Evolutionary conservation across 2,329 filamentous ascomycete genomes (phyloP).

Genomic region (Trichoderma atrobrunneum): DNA sequence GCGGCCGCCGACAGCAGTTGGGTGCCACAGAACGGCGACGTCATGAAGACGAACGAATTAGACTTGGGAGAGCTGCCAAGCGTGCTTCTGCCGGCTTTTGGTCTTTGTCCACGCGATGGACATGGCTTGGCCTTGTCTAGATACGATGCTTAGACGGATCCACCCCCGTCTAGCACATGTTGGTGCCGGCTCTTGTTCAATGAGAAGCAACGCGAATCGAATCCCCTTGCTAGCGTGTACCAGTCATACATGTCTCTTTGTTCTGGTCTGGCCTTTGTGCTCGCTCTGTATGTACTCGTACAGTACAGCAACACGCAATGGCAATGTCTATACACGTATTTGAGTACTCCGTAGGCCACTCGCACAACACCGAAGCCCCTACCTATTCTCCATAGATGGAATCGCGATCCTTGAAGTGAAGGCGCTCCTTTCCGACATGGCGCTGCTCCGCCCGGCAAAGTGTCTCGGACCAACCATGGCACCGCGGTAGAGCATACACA

Average conservation of each 20-base stretch:
- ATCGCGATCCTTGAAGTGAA: background rate
- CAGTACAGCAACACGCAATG: background rate
- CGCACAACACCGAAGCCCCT: background rate
- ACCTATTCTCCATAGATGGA: background rate
- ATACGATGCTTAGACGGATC: slow-evolving; percentile 1
- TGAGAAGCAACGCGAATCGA: background rate
- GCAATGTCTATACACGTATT: background rate
- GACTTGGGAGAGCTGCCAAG: slow-evolving; percentile 2
- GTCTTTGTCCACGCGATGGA: background rate
- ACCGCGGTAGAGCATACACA: background rate
- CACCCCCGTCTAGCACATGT: slow-evolving; percentile 11
- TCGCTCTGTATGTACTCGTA: background rate
- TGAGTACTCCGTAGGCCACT: background rate
- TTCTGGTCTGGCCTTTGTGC: background rate
- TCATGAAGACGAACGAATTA: slow-evolving; percentile 19
- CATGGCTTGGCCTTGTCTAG: slow-evolving; percentile 3
- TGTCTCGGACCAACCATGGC: slow-evolving; percentile 13
- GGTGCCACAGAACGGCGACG: slow-evolving; percentile 19
- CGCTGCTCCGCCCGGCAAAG: background rate
- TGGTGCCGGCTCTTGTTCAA: slow-evolving; percentile 2
- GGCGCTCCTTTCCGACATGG: background rate
- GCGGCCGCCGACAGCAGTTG: slow-evolving; percentile 16
- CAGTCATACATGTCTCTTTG: background rate
- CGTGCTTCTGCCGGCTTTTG: slow-evolving; percentile 2
- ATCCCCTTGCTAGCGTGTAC: background rate